These are phyloP conservation scores for Pythium aphanidermatum DNA, from an alignment of 352 stramenopile genomes.

Conservation along the genomic window DNA sequence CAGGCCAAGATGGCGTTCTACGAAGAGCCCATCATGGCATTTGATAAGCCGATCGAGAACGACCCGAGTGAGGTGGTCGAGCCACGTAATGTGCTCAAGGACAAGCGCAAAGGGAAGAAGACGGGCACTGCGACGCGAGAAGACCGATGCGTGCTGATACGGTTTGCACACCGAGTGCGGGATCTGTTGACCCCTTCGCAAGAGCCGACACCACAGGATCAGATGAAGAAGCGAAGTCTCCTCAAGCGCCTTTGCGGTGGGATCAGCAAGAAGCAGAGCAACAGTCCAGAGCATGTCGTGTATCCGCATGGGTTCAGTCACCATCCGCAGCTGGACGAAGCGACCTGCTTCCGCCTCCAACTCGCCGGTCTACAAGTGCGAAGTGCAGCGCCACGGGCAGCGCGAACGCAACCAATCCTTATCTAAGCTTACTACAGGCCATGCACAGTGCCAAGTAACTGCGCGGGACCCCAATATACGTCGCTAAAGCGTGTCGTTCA, in stretches of 20 bases:
- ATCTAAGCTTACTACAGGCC: too few relatives aligned
- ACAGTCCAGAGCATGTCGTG: too few relatives aligned
- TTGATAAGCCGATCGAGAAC: slow-evolving; percentile 15
- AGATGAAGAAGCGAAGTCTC: too few relatives aligned
- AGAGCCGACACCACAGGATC: background rate
- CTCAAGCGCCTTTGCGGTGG: too few relatives aligned
- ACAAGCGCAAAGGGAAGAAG: background rate
- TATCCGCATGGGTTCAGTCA: too few relatives aligned
- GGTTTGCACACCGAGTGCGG: slow-evolving; percentile 3
- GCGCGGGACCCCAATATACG: background rate
- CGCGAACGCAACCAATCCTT: too few relatives aligned
- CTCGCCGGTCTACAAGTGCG: slow-evolving; percentile 13
- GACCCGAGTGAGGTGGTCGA: slow-evolving; percentile 7
- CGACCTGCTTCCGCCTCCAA: slow-evolving; percentile 15
- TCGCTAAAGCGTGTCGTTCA: too few relatives aligned
- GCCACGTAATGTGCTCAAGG: too few relatives aligned
- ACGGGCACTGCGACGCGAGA: background rate
- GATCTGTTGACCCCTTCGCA: slow-evolving; percentile 1
- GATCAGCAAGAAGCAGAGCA: background rate
- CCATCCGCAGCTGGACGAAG: slow-evolving; percentile 18
- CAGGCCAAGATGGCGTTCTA: slow-evolving; percentile 17
- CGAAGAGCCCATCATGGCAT: slow-evolving; percentile 16
- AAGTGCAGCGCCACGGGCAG: too few relatives aligned
- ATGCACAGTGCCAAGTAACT: too few relatives aligned
- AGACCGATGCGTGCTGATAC: slow-evolving; percentile 3